Evolutionary conservation across 768 basidiomycete genomes (phyloP), one percentile per base, ranked within the genome.

Genomic region (Gloeophyllum trabeum): DNA sequence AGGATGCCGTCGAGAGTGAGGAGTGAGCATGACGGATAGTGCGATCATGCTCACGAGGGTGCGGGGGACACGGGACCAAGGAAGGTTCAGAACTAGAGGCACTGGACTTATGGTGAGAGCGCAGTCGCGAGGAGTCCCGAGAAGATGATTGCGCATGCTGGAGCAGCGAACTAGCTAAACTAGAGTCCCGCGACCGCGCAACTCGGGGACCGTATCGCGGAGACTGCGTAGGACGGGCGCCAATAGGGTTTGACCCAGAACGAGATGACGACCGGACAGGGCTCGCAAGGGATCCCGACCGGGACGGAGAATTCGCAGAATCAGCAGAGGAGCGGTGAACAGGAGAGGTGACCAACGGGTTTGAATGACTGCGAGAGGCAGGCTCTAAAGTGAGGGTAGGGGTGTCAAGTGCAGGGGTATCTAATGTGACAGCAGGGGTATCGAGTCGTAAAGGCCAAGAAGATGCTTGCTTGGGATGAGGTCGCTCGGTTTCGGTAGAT

Each of bases 61-160:
- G 79, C 43, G 76, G 74, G 26, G 63, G 63, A 23, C 47, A 60
- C 19, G 78, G 68, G 39, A 88, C 56, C 35, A 89, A 66, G 4
- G 85, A 87, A n/a, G 86, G 86, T 59, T 89, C 86, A 39, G 86
- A 89, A 46, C 71, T 81, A 38, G 81, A 87, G 37, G 85, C 83
- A 4, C 72, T 75, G 26, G 81, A 77, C 28, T 78, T 78, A 52
- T 79, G 80, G 44, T 81, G 70, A n/a, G 75, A 72, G 5, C 75
- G 73, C 36, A 84, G 65, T 39, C 68, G 68, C 22, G 64, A 52
- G 13, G 51, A 51, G 21, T 69, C 69, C 13, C 64, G 61, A 42
- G 63, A 65, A 7, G 58, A 53, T 14, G 66, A 60, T 35, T 50
- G 26, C 61, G 63, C 43, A 30, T 53, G 20, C 36, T 10, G 36